Evolutionary conservation across 2,329 filamentous ascomycete genomes (phyloP), one percentile per base, ranked within the genome.

Genomic region (Pseudocercospora pini-densiflorae): DNA sequence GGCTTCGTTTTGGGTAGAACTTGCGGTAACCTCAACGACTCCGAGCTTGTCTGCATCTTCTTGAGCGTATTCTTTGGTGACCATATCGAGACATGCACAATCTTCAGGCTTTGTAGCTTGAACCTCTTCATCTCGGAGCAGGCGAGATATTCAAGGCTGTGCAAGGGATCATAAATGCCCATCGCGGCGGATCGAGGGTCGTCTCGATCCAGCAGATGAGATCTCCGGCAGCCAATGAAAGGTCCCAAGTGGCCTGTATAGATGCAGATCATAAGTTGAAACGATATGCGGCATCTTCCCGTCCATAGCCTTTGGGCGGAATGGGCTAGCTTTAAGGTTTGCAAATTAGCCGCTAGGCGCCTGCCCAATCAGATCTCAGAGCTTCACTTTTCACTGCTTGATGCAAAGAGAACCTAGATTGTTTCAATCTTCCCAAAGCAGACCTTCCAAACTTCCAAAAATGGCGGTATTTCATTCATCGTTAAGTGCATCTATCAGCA

Each of bases 361-460:
- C 23, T 55, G 51, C 16, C 51, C 51, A 55, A 55, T 55, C 51
- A 55, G 16, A 21, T 29, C 5, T 14, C 16, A 31, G 24, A 33
- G 7, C 16, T 5, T 55, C 27, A 27, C 21, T 3, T 27, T 55
- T 27, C 16, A 7, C 27, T 55, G 23, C 24, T 54, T 29, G 51
- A 54, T 31, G 49, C 21, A 16, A n/a, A 54, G 24, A n/a, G 9
- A 31, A 12, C 51, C 24, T n/a, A 27, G 16, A 19, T 19, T 31
- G 51, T n/a, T 12, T 31, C 9, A 3, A 59, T 24, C 21, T 59
- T 45, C 57, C 36, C 31, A 59, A 47, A 45, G 21, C 36, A 45
- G 57, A 6, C 33, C 57, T 59, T 59, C 57, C 57, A 59, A 9
- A 59, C 23, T 59, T 36, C 31, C 57, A 27, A 59, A 59, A 59